A percentile compares a stretch with the other conserved stretches of the same genome.
Evolutionary conservation across 1,284 basidiomycete species (phyloP).

Genomic region (Tylopilus orsonianus): DNA sequence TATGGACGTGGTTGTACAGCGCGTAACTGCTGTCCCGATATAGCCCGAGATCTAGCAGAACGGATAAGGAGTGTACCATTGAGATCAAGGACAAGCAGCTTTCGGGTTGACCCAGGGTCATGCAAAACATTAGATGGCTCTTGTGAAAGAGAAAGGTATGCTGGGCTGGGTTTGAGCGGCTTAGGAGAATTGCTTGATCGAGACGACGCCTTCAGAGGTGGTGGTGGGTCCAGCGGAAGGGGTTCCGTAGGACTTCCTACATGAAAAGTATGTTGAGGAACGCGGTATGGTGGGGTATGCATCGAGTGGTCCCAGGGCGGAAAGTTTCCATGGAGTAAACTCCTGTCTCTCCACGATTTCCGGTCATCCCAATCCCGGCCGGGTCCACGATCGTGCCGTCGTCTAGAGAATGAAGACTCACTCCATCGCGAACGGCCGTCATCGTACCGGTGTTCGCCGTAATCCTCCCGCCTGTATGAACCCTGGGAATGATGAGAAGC

Average conservation of each 20-base stretch:
- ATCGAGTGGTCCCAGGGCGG: slow-evolving; percentile 13
- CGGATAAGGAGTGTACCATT: slow-evolving; percentile 83
- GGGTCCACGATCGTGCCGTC: slow-evolving; percentile 4
- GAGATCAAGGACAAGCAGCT: slow-evolving; percentile 79
- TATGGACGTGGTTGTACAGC: slow-evolving; percentile 61
- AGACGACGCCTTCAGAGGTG: slow-evolving; percentile 6
- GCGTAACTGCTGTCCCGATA: slow-evolving; percentile 36
- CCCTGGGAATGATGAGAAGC: slow-evolving; percentile 7
- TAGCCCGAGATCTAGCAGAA: slow-evolving; percentile 31
- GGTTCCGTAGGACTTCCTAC: slow-evolving; percentile 5
- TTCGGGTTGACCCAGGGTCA: slow-evolving; percentile 44
- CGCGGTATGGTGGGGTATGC: slow-evolving; percentile 8
- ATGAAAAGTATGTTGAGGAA: slow-evolving; percentile 8
- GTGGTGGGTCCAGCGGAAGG: neutral
- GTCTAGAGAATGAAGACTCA: slow-evolving; percentile 15
- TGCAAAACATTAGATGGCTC: slow-evolving; percentile 36
- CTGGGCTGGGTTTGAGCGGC: slow-evolving; percentile 31
- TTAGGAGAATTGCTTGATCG: slow-evolving; percentile 4
- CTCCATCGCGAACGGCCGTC: slow-evolving; percentile 9
- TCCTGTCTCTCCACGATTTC: slow-evolving; percentile 8
- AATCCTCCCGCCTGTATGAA: slow-evolving; percentile 7
- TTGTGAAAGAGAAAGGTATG: slow-evolving; percentile 40
- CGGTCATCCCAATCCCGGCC: slow-evolving; percentile 7
- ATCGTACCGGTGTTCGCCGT: slow-evolving; percentile 10
- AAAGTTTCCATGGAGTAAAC: neutral